phyloP scores from a whole-genome alignment of 805 yeast genomes.

The Starmerella floris region DNA sequence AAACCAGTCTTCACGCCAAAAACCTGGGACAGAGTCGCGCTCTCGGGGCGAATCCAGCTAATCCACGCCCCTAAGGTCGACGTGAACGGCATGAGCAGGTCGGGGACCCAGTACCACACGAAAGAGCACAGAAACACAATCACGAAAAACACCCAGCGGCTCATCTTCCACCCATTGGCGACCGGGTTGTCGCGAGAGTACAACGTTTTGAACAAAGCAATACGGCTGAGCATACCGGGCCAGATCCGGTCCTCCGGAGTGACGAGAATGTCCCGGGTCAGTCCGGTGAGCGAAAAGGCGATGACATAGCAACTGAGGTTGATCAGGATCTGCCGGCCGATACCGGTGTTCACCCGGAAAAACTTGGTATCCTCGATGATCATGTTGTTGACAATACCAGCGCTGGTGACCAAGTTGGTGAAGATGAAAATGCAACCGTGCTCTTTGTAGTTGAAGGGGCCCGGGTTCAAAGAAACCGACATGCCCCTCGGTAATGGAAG shows the following conservation, averaged over 20 bases:
- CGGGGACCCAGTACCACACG: slow-evolving; percentile 51
- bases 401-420: slow-evolving; percentile 21
- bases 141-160: slow-evolving; percentile 39
- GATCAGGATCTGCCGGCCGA: slow-evolving; percentile 44
- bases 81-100: slow-evolving; percentile 44
- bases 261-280: slow-evolving; percentile 45
- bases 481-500: slow-evolving; percentile 22
- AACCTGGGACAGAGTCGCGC: slow-evolving; percentile 48
- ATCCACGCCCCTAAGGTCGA: slow-evolving; percentile 43
- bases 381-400: slow-evolving; percentile 22
- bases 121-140: slow-evolving; percentile 33
- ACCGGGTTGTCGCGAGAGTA: slow-evolving; percentile 37
- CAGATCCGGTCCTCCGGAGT: slow-evolving; percentile 55
- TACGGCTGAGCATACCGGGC: slow-evolving; percentile 52
- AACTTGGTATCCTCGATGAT: slow-evolving; percentile 33
- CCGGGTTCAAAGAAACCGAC: slow-evolving; percentile 39
- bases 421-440: slow-evolving; percentile 42
- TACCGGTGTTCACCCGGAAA: slow-evolving; percentile 35
- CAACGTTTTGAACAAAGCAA: slow-evolving; percentile 44
- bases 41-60: slow-evolving; percentile 49
- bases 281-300: slow-evolving; percentile 57
- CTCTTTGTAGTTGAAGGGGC: slow-evolving; percentile 52
- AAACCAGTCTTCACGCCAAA: slow-evolving; percentile 53
- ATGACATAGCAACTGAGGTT: slow-evolving; percentile 46
- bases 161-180: slow-evolving; percentile 50